Base-by-base conservation (phyloP, 2,329 filamentous ascomycete genomes). In the Lachnellula willkommii region DNA sequence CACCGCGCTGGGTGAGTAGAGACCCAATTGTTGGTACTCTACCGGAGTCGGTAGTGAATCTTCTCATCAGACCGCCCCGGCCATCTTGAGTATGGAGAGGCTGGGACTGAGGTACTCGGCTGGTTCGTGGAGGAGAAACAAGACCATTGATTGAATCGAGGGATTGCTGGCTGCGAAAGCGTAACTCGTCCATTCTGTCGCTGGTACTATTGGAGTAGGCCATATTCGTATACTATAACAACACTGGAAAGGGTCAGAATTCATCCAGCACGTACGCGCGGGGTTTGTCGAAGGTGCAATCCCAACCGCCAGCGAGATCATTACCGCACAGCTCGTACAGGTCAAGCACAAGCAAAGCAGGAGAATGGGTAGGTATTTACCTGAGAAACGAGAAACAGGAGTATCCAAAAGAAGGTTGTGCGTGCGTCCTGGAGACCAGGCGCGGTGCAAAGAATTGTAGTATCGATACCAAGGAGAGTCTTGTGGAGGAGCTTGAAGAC, bases 31-130 rank as follows among this genome's bases (percentile, higher is more conserved):
- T 90, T 72, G 88, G 87, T 74, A 93, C 77, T 80, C 91, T 81
- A 74, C 90, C 80, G 75, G 89, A 85, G 75, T 96, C 95, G 56
- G 92, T 94, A 61, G 93, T 97, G 75, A 97, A 97, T 70, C 93
- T 88, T 69, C 93, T 87, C 73, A 92, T 90, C 70, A 97, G 79
- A 66, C 85, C 85, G 61, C 84, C 83, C 73, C 92, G 85, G 63
- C 82, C 81, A 69, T 95, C 90, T 72, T 83, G 80, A 61, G 80
- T 71, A 59, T 76, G 71, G 56, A 77, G 74, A 62, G 80, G 78
- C 63, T 81, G 81, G 61, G 28, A 12, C 11, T 20, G 42, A 24
- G 76, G 78, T 71, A 85, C 78, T 69, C 84, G 83, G 68, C 77
- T 79, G 69, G 82, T 87, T 71, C 89, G 85, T 65, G 84, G 82